Conservation (phyloP, 768 basidiomycete species). For the Podaxis sp. region DNA sequence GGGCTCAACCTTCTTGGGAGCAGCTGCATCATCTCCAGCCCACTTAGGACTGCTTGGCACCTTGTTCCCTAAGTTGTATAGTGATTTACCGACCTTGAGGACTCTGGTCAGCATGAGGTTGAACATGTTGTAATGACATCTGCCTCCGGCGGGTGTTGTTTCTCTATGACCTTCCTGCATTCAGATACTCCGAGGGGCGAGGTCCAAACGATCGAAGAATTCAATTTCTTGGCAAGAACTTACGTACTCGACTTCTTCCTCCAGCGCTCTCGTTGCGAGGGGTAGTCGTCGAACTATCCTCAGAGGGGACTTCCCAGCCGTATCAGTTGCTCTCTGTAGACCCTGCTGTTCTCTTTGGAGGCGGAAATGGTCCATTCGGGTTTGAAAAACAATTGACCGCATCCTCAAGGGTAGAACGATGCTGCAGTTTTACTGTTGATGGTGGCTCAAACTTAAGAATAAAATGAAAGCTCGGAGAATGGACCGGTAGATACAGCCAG, state of each 20-base stretch:
- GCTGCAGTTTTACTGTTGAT: not conserved
- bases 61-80: slow-evolving; percentile 2
- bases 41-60: not conserved
- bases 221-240: slow-evolving; percentile 6
- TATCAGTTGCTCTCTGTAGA: not conserved
- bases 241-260: slow-evolving; percentile 11
- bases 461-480: not conserved
- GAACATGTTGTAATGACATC: slow-evolving; percentile 7
- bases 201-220: not conserved
- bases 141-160: not conserved
- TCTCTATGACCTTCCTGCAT: not conserved
- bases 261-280: slow-evolving; percentile 10
- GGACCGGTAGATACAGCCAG: not conserved
- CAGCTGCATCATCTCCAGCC: slow-evolving; percentile 10
- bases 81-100: slow-evolving; percentile 4
- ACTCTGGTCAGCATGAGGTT: not conserved
- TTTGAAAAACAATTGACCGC: not conserved
- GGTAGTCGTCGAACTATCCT: not conserved
- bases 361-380: not conserved
- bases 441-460: not conserved
- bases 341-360: not conserved
- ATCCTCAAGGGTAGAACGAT: not conserved
- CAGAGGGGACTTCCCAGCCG: not conserved
- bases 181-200: slow-evolving; percentile 10
- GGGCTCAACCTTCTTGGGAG: slow-evolving; percentile 8